Evolutionary conservation across 2,329 filamentous ascomycete genomes (phyloP).

Genomic region (Alternaria tenuissima): DNA sequence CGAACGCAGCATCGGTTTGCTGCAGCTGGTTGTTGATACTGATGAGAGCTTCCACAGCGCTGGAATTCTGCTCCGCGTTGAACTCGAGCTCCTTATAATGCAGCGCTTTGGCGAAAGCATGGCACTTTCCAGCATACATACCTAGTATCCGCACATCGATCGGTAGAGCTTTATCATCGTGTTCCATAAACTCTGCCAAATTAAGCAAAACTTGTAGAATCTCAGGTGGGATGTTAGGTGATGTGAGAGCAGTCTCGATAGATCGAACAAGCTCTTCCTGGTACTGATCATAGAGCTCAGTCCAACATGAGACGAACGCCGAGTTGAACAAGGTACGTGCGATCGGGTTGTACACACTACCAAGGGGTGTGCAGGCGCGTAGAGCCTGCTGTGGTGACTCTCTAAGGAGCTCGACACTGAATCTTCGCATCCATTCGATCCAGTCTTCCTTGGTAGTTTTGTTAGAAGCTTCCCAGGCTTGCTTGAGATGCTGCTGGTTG

Average conservation of each 20-base stretch:
- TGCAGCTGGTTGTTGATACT: constrained; percentile 99
- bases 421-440: constrained; percentile 98
- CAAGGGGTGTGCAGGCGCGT: constrained; percentile 88
- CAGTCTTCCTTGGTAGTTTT: constrained; percentile 99
- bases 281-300: constrained; percentile 94
- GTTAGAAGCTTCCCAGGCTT: constrained; percentile 94
- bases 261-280: constrained; percentile 96
- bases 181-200: constrained; percentile 99
- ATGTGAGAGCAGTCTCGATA: constrained; percentile 94
- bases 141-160: constrained; percentile 96
- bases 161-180: constrained; percentile 96
- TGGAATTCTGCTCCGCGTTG: constrained; percentile 94
- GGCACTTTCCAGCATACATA: constrained; percentile 93
- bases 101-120: constrained; percentile 96
- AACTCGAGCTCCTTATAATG: constrained; percentile 99
- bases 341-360: constrained; percentile 88
- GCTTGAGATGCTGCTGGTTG: constrained; percentile 96
- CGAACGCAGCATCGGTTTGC: constrained; percentile 97
- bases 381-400: constrained; percentile 97
- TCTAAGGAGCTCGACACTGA: constrained; percentile 92
- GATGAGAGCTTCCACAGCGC: constrained; percentile 94
- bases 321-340: constrained; percentile 97
- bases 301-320: constrained; percentile 99
- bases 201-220: constrained; percentile 94
- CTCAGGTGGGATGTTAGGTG: constrained; percentile 94